Evolutionary conservation across 768 basidiomycete genomes (phyloP), one percentile per base, ranked within the genome.

Genomic region (Boletus insuetus): DNA sequence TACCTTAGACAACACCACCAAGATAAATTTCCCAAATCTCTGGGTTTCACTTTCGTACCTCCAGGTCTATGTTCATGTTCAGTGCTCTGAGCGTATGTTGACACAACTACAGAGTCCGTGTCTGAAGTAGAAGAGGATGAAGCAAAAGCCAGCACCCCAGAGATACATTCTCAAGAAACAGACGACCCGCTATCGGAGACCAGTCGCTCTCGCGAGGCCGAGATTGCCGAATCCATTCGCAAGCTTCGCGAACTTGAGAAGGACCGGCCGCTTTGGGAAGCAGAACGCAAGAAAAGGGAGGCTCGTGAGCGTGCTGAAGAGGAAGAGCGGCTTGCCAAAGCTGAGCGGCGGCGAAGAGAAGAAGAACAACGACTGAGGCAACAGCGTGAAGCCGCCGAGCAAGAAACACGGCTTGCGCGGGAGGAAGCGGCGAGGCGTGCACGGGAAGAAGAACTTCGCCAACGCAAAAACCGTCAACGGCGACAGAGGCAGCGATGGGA

Each of bases 221-320:
- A 72, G 26, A 81, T 89, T 55, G 82, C 78, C 19, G 83, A 86
- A 64, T 86, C 87, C 5, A 79, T 82, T 41, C 78, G 82, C 40
- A 89, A 87, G 63, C 74, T 87, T 38, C 83, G 81, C 6, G 84
- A 89, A 59, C 79, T 89, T 3, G 85, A 88, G 62, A 74, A 72
- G 43, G 85, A 87, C 67, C 66, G 77, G 19, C 85, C 85, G 0
- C 55, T 85, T 11, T 86, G 83, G 83, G 83, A 86, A 61, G 77
- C 74, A 58, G 74, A 75, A 35, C 81, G 80, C 11, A 77, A 71
- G 47, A 73, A 73, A 61, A 76, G 83, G 19, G 72, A 71, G 53
- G 69, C 69, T 46, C 73, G 63, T 22, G 81, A 83, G 56, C 65
- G 59, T 49, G 69, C 69, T 29, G 78, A 81, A 58, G 74, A 78